Conservation (phyloP, 2,329 filamentous ascomycete genomes). For the Colletotrichum viniferum region DNA sequence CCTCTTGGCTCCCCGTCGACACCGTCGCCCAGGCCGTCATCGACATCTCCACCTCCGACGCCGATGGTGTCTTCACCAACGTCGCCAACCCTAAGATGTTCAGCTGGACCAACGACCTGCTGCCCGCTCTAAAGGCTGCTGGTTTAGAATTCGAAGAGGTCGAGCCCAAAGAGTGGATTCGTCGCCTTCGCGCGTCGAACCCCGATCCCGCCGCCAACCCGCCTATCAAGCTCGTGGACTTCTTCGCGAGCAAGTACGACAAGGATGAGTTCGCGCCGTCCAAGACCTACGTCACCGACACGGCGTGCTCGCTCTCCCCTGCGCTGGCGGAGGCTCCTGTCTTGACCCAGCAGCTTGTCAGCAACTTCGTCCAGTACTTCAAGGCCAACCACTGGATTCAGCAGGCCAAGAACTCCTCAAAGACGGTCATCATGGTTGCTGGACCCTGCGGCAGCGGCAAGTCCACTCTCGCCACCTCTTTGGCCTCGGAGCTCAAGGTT, state of each 20-base stretch:
- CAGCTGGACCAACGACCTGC: conserved; percentile 53
- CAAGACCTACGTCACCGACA: conserved; percentile 44
- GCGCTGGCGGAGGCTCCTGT: conserved; percentile 42
- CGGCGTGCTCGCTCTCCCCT: conserved; percentile 44
- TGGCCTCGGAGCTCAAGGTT: conserved; percentile 31
- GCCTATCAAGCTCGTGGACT: conserved; percentile 56
- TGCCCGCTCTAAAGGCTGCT: conserved; percentile 48
- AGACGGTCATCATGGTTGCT: conserved; percentile 36
- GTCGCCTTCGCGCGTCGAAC: conserved; percentile 45
- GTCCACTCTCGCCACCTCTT: conserved; percentile 35
- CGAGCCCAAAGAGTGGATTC: conserved; percentile 46
- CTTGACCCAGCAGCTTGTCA: conserved; percentile 33
- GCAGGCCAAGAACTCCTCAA: conserved; percentile 27
- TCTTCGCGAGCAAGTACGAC: conserved; percentile 40
- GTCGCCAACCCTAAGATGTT: conserved; percentile 52
- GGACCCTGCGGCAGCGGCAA: conserved; percentile 47
- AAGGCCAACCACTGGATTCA: conserved; percentile 40
- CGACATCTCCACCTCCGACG: conserved; percentile 37
- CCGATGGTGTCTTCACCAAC: conserved; percentile 44
- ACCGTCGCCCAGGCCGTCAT: conserved; percentile 43
- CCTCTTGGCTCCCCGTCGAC: conserved; percentile 52
- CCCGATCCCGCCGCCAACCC: conserved; percentile 51
- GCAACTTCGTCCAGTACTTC: conserved; percentile 42
- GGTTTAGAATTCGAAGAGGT: conserved; percentile 52
- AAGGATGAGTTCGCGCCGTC: conserved; percentile 50